phyloP scores from a whole-genome alignment of 2,329 filamentous ascomycete genomes.

The Fusarium sp. region DNA sequence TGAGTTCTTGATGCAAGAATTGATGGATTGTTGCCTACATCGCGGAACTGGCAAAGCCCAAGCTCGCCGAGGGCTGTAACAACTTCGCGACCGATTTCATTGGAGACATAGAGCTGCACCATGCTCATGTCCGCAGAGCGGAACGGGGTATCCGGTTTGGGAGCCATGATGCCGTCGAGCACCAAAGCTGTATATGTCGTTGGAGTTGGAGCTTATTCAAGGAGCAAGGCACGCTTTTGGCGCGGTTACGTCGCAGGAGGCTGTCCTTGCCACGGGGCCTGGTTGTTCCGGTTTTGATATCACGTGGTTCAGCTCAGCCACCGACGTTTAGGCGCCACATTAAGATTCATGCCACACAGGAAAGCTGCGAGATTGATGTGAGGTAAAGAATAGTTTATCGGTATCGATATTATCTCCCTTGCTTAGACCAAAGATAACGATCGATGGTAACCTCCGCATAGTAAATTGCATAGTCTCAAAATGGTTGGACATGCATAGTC shows the following conservation, averaged over 20 bases:
- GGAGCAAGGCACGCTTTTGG: slow-evolving; percentile 42
- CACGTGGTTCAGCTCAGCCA: slow-evolving; percentile 43
- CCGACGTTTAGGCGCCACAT: neutral
- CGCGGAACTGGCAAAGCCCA: slow-evolving; percentile 95
- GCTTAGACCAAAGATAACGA: neutral
- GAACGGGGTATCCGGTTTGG: slow-evolving; percentile 91
- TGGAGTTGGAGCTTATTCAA: slow-evolving; percentile 48
- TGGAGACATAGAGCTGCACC: slow-evolving; percentile 99
- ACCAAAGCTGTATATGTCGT: slow-evolving; percentile 48
- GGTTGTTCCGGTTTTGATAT: slow-evolving; percentile 41
- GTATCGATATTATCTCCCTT: slow-evolving; percentile 9
- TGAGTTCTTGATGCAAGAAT: slow-evolving; percentile 14
- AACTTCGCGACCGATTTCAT: slow-evolving; percentile 98
- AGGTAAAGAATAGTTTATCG: slow-evolving; percentile 10
- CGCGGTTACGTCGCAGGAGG: slow-evolving; percentile 45
- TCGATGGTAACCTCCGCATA: slow-evolving; percentile 2
- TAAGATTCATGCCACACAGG: slow-evolving; percentile 5
- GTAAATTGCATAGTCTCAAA: slow-evolving; percentile 4
- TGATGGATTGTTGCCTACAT: slow-evolving; percentile 70
- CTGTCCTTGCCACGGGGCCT: slow-evolving; percentile 34
- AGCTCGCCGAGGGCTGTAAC: slow-evolving; percentile 96
- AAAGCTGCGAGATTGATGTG: neutral
- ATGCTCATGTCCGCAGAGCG: slow-evolving; percentile 99
- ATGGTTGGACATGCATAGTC: neutral
- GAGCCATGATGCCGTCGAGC: slow-evolving; percentile 65